These are phyloP conservation scores for Ampelomyces quisqualis DNA, from an alignment of 2,329 filamentous ascomycete species.

Conservation along the genomic window DNA sequence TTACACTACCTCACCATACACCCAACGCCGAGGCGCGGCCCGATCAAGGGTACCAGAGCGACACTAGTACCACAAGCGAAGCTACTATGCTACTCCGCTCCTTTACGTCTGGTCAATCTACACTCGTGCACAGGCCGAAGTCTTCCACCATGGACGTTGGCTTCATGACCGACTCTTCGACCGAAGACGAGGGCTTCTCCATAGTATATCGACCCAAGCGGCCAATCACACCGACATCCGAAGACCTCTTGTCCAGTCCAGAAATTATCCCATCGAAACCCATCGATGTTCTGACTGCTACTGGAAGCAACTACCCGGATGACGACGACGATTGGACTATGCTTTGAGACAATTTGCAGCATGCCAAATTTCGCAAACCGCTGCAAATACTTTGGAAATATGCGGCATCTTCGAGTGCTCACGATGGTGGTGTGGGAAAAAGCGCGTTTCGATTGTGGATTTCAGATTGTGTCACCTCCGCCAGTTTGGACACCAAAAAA, in stretches of 20 bases:
- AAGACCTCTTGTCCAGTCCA: conserved; percentile 13
- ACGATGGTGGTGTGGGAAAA: too few relatives aligned
- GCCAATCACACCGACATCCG: not conserved
- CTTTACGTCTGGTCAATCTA: conserved; percentile 1
- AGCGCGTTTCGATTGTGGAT: too few relatives aligned
- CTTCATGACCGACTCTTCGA: conserved; percentile 11
- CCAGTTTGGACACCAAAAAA: too few relatives aligned
- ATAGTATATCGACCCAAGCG: conserved; percentile 22
- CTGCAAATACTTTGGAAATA: too few relatives aligned
- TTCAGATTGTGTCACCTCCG: too few relatives aligned
- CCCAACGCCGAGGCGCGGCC: not conserved
- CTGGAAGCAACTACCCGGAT: conserved; percentile 11
- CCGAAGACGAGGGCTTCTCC: conserved; percentile 28
- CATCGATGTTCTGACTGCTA: conserved; percentile 9
- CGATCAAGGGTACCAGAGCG: conserved; percentile 1
- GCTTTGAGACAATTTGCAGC: conserved; percentile 3
- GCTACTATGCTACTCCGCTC: not conserved
- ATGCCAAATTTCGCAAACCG: too few relatives aligned
- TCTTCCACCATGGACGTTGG: conserved; percentile 1
- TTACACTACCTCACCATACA: not conserved
- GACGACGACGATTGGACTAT: conserved; percentile 19
- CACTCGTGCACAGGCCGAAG: conserved; percentile 14
- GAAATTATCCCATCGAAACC: conserved; percentile 9
- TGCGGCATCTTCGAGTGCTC: too few relatives aligned
- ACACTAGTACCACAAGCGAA: not conserved